These are phyloP conservation scores for Diplodia intermedia DNA, from an alignment of 2,329 filamentous ascomycete genomes.

Conservation along the genomic window DNA sequence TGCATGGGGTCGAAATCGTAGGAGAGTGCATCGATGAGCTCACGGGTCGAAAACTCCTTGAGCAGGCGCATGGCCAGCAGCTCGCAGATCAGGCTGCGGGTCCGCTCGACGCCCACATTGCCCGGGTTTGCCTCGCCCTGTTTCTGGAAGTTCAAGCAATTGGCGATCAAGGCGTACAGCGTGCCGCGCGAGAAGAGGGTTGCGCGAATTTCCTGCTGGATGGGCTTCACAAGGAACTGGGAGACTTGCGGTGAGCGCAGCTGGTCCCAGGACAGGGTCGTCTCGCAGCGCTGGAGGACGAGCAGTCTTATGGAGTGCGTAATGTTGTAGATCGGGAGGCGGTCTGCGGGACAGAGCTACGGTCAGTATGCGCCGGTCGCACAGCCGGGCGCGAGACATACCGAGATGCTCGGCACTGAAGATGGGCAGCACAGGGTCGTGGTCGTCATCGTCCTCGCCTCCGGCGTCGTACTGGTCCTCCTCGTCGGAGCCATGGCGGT, in stretches of 20 bases:
- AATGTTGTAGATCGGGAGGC: constrained; percentile 85
- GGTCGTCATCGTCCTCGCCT: constrained; percentile 39
- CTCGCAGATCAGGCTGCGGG: constrained; percentile 87
- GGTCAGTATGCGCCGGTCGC: constrained; percentile 38
- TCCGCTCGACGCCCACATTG: constrained; percentile 82
- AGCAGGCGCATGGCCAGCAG: constrained; percentile 86
- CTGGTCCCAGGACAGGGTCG: constrained; percentile 92
- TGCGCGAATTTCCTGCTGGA: constrained; percentile 84
- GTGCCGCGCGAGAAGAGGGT: constrained; percentile 87
- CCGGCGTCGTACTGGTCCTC: constrained; percentile 43
- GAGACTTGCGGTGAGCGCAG: constrained; percentile 94
- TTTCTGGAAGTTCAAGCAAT: constrained; percentile 91
- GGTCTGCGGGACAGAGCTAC: constrained; percentile 62
- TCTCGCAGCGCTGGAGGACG: constrained; percentile 85
- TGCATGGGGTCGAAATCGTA: constrained; percentile 96
- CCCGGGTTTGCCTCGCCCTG: constrained; percentile 82
- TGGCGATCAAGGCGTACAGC: constrained; percentile 88
- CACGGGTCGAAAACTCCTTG: constrained; percentile 86
- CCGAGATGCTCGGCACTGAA: constrained; percentile 48
- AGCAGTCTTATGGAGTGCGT: constrained; percentile 89
- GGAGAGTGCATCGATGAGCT: constrained; percentile 90
- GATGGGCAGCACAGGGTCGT: constrained; percentile 49
- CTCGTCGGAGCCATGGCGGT: constrained; percentile 35
- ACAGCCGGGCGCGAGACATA: constrained; percentile 35
- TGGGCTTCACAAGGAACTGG: constrained; percentile 93